phyloP scores from a whole-genome alignment of 768 basidiomycete species.

The Termitomyces sp. region DNA sequence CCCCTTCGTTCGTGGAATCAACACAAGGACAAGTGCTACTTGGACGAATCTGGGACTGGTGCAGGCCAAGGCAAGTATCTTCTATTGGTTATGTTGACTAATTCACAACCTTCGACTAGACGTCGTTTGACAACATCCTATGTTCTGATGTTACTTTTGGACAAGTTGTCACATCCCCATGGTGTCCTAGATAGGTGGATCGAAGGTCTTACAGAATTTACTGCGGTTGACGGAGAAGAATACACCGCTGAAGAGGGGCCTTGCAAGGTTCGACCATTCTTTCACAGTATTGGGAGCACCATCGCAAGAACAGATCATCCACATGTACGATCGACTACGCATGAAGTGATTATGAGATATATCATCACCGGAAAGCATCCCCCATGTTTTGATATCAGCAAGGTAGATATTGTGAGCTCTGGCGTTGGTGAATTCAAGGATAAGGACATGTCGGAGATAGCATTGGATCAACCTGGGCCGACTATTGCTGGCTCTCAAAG shows the following conservation, averaged over 20 bases:
- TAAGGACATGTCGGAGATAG: no score
- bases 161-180: neutral
- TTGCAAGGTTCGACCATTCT: neutral
- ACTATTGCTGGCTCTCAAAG: neutral
- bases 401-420: no score
- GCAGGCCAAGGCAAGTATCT: no score
- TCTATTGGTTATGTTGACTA: no score
- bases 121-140: neutral
- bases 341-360: slow-evolving; percentile 1
- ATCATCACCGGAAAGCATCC: neutral
- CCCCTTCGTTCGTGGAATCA: neutral
- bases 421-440: no score
- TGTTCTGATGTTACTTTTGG: neutral
- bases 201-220: neutral
- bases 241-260: neutral
- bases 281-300: no score
- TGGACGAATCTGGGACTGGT: neutral
- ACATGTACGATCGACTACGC: neutral
- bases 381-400: no score
- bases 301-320: neutral
- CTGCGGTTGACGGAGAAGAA: neutral
- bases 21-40: neutral
- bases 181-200: neutral
- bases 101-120: neutral
- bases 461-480: neutral